Evolutionary conservation across 2,329 filamentous ascomycete genomes (phyloP).

Genomic region (Myrmaecium sp.): DNA sequence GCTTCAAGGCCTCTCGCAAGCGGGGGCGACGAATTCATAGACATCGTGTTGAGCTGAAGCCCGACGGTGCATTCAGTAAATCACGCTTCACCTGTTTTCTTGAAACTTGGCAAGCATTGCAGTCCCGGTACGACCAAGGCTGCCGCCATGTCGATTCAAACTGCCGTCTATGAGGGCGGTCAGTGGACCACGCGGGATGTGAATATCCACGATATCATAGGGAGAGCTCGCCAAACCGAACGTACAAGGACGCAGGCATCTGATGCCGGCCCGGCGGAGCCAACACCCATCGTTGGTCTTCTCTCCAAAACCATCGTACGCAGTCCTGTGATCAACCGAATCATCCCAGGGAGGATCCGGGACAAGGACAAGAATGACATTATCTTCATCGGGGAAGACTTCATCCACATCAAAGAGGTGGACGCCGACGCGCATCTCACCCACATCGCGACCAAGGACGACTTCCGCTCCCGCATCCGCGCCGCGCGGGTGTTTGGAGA

Average conservation of each 20-base stretch:
- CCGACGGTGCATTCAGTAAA: too few species aligned
- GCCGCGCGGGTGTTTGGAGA: conserved; percentile 60
- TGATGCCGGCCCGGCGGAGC: conserved; percentile 10
- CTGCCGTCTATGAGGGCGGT: conserved; percentile 13
- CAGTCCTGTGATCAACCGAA: conserved; percentile 58
- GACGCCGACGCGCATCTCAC: conserved; percentile 50
- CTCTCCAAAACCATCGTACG: conserved; percentile 63
- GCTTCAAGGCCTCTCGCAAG: too few species aligned
- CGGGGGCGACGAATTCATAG: too few species aligned
- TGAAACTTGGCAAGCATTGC: neutral
- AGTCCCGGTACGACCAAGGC: neutral
- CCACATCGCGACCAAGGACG: conserved; percentile 57
- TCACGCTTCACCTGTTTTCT: too few species aligned
- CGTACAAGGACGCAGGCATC: conserved; percentile 10
- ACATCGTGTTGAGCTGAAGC: too few species aligned
- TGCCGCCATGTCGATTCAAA: conserved; percentile 8
- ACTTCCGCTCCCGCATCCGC: conserved; percentile 65
- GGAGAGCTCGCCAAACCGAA: conserved; percentile 10
- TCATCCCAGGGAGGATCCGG: conserved; percentile 65
- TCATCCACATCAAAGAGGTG: conserved; percentile 66
- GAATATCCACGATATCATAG: conserved; percentile 27
- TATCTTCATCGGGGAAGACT: conserved; percentile 69
- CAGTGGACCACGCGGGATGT: conserved; percentile 18
- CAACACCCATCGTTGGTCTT: conserved; percentile 46
- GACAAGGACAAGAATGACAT: conserved; percentile 59